Conservation (phyloP, 2,329 filamentous ascomycete species). For the Grosmannia penicillata region DNA sequence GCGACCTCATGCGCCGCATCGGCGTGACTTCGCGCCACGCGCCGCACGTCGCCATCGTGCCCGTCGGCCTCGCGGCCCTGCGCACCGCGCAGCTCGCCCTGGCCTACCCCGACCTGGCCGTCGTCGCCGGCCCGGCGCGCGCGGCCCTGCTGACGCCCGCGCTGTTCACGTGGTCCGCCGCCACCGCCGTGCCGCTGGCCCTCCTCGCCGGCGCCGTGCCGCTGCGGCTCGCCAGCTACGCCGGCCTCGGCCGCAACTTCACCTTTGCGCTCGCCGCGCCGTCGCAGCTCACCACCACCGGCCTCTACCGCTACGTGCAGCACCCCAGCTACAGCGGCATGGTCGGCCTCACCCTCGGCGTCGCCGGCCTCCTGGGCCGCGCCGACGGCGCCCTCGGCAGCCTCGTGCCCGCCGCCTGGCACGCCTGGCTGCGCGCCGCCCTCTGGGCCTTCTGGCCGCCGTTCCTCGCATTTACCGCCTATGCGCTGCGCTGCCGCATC, state of each 20-base stretch:
- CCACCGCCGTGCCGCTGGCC: slow-evolving; percentile 1
- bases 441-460: not conserved
- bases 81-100: too few relatives aligned
- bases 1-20: too few relatives aligned
- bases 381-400: slow-evolving; percentile 1
- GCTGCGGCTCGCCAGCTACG: slow-evolving; percentile 1
- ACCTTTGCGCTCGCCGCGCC: slow-evolving; percentile 1
- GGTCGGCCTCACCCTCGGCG: not conserved
- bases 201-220: not conserved
- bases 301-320: slow-evolving; percentile 1
- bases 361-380: not conserved
- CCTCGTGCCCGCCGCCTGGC: not conserved
- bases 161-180: slow-evolving; percentile 2
- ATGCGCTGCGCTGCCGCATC: not conserved
- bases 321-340: slow-evolving; percentile 1
- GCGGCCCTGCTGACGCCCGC: not conserved
- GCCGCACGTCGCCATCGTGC: too few relatives aligned
- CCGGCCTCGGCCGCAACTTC: not conserved
- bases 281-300: not conserved
- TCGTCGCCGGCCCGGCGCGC: too few relatives aligned
- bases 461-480: too few relatives aligned
- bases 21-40: too few relatives aligned
- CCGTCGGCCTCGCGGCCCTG: too few relatives aligned
- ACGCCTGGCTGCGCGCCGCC: too few relatives aligned
- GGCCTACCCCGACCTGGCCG: too few relatives aligned